Base-by-base conservation (phyloP, 2,329 filamentous ascomycete genomes). In the Aspergillus aculeatinus region DNA sequence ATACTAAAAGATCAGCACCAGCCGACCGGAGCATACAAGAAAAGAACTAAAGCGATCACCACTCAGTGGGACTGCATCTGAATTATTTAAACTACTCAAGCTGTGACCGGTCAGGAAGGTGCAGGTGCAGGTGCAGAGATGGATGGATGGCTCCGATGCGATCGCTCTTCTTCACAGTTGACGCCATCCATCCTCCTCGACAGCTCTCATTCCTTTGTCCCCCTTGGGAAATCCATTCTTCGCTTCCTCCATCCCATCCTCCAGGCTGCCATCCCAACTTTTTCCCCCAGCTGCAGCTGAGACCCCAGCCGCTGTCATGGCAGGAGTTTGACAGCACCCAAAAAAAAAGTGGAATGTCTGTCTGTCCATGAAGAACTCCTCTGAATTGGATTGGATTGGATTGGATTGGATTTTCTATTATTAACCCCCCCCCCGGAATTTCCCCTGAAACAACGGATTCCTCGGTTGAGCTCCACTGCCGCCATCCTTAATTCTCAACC, bases 361-460 rank as follows among this genome's bases (percentile, higher is more conserved):
- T 42, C 35, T 21, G 21, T 23, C 12, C 16, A 7, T 44, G n/a
- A 44, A 44, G 39, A 44, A 44, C 14, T 19, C 14, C 33, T 35
- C 14, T 12, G 2, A 12, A 16, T n/a, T 44, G 16, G 14, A 12
- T 42, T 42, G 2, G 33, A 16, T n/a, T 44, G 16, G 14, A 12
- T 42, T 42, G 3, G 2, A 23, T 23, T 23, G 3, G 23, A 23
- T 23, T 44, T 44, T 44, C 39, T 44, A 44, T 44, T 44, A 44
- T n/a, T 50, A 9, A 31, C 19, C 27, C 27, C 7, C 50, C 50
- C 50, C 50, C 50, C 50, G 50, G 50, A 52, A 52, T 52, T 44
- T 52, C 50, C 50, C 50, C 50, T 52, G 50, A 52, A 52, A 52
- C 50, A 35, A 52, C 50, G 27, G 21, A 16, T 44, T 44, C 39